Conservation (phyloP, 768 basidiomycete species). For the Leccinum aurantiacum region DNA sequence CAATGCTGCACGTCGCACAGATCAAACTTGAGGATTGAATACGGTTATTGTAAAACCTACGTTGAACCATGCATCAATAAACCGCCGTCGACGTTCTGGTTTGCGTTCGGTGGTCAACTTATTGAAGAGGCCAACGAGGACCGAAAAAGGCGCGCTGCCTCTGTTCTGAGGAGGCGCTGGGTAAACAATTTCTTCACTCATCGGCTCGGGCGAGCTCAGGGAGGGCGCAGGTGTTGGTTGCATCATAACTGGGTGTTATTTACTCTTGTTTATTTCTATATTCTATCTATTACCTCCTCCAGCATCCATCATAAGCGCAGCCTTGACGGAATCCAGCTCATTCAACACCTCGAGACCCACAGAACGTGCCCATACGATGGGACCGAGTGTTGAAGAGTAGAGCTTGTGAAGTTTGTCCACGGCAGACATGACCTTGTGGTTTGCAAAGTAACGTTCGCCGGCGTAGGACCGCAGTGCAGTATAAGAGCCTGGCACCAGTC, state of each 20-base stretch:
- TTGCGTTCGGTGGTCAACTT: conserved; percentile 71
- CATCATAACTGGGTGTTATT: conserved; percentile 35
- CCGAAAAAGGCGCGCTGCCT: conserved; percentile 67
- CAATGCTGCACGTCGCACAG: conserved; percentile 57
- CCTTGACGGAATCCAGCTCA: conserved; percentile 81
- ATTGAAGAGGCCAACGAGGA: conserved; percentile 71
- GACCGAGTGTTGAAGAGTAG: conserved; percentile 64
- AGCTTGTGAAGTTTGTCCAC: conserved; percentile 91
- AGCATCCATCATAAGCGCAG: conserved; percentile 78
- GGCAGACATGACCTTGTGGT: conserved; percentile 81
- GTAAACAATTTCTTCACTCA: conserved; percentile 36
- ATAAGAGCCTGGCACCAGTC: conserved; percentile 54
- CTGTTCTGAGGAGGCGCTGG: conserved; percentile 62
- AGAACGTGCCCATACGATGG: conserved; percentile 84
- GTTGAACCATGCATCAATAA: conserved; percentile 77
- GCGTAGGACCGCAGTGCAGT: conserved; percentile 77
- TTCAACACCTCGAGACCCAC: conserved; percentile 90
- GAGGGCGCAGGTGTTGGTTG: conserved; percentile 68
- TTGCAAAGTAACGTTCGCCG: conserved; percentile 77
- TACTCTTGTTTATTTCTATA: neutral
- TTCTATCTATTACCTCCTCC: too few species aligned
- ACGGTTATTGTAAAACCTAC: conserved; percentile 45
- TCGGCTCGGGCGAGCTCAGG: conserved; percentile 44
- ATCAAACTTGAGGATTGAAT: conserved; percentile 8
- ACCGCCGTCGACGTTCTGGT: conserved; percentile 67